phyloP scores from a whole-genome alignment of 116 monocot genomes.

The Papilionanthe hybrid region DNA sequence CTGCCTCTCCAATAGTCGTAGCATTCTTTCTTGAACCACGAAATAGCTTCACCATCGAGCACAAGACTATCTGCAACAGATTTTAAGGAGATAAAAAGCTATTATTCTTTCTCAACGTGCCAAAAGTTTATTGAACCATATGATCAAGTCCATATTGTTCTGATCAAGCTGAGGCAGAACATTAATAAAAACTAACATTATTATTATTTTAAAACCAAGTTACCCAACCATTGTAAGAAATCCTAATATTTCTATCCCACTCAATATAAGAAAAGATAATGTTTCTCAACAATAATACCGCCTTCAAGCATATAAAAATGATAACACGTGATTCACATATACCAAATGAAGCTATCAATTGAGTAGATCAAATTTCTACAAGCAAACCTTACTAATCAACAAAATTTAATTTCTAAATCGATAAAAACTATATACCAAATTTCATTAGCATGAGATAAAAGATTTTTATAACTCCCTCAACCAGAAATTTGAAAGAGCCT shows the following conservation, averaged over 20 bases:
- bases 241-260: neutral
- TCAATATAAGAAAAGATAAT: too few species aligned
- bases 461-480: neutral
- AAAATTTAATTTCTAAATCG: too few species aligned
- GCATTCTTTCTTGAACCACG: slow-evolving; percentile 45
- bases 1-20: slow-evolving; percentile 74
- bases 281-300: neutral
- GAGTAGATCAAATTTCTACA: too few species aligned
- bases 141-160: neutral
- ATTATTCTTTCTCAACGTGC: neutral
- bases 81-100: neutral
- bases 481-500: neutral
- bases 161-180: neutral
- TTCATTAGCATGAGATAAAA: neutral
- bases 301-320: neutral
- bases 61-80: slow-evolving; percentile 76
- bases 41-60: slow-evolving; percentile 61
- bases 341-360: neutral
- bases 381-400: too few species aligned
- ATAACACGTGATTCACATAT: neutral
- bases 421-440: too few species aligned
- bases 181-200: neutral
- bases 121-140: neutral
- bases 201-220: neutral
- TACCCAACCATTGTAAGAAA: neutral